phyloP scores from a whole-genome alignment of 2,329 filamentous ascomycete genomes.

The Colletotrichum endophyticum region DNA sequence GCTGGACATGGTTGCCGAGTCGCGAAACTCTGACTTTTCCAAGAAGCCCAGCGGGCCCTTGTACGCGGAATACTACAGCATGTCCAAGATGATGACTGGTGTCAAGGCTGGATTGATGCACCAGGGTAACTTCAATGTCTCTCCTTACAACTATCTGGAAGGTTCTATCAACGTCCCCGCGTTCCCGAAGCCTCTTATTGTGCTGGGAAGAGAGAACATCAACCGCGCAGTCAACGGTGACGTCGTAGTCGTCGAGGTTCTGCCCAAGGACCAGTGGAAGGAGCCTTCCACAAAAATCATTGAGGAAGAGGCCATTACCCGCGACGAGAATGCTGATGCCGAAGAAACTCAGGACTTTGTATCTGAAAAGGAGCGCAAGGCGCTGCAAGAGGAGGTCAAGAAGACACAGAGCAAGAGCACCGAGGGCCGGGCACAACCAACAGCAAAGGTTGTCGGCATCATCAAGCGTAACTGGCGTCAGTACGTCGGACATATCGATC shows the following conservation, averaged over 20 bases:
- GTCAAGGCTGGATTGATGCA: constrained; percentile 88
- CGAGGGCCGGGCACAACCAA: constrained; percentile 85
- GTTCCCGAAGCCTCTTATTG: constrained; percentile 86
- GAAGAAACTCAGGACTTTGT: constrained; percentile 80
- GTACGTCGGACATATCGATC: constrained; percentile 95
- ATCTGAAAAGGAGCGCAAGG: constrained; percentile 85
- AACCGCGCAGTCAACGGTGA: constrained; percentile 94
- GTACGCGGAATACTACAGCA: constrained; percentile 87
- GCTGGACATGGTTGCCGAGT: constrained; percentile 90
- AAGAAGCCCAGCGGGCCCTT: constrained; percentile 72
- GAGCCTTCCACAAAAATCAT: constrained; percentile 93
- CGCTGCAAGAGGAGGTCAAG: constrained; percentile 90
- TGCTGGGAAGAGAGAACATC: constrained; percentile 93
- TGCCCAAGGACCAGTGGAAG: constrained; percentile 97
- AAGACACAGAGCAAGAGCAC: constrained; percentile 77
- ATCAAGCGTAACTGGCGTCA: constrained; percentile 98
- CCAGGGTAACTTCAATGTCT: constrained; percentile 95
- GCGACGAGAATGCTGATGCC: constrained; percentile 88
- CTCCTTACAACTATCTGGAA: constrained; percentile 97
- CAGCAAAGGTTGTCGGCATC: constrained; percentile 88
- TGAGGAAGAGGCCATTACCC: constrained; percentile 89
- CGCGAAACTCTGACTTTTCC: constrained; percentile 69
- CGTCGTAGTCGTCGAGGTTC: constrained; percentile 88
- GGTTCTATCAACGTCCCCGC: constrained; percentile 88
- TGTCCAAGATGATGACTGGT: constrained; percentile 94